Evolutionary conservation across 768 basidiomycete genomes (phyloP), one percentile per base, ranked within the genome.

Genomic region (Kwoniella sp.): DNA sequence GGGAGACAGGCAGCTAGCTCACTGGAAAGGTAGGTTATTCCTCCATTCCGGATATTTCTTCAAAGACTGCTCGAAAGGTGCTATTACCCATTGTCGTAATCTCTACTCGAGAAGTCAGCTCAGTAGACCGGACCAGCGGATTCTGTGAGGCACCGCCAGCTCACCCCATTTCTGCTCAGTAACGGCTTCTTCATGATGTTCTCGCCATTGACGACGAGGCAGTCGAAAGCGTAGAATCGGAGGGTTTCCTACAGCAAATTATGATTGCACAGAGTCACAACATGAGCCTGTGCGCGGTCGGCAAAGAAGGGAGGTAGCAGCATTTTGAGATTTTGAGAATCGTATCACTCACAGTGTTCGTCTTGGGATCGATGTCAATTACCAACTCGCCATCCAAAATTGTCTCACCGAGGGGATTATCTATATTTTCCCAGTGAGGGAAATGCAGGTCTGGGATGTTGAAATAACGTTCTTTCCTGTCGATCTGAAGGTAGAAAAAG

Each of bases 341-440:
- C 44, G 52, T 79, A 40, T 9, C 15, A 65, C 87, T 68, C 68
- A 91, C 93, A 75, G 83, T 81, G 49, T 85, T 86, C 33, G 88
- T 92, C 37, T 79, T 80, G 9, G 88, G 89, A 76, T 97, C 91
- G 25, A 88, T 84, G 74, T 99, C 96, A 56, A 91, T 83, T 5
- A 99, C 92, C 47, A 98, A 86, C 77, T 99, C 96, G 37, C 91
- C 96, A 73, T 99, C 96, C 21, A 98, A 80, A 10, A 99, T 82
- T 0, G 91, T 91, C 74, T 90, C 88, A 68, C 85, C 83, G 44
- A 96, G 83, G 2, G 89, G 88, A 21, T 82, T 83, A 65, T 82
- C 82, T 1, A 85, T 87, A 65, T 88, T 84, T 69, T 90, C 90
- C 71, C 89, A 88, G 73, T 94, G 91, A 24, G 95, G 96, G 75